Conservation (phyloP, 306 rosid species). For the apple (Malus domestica) region DNA sequence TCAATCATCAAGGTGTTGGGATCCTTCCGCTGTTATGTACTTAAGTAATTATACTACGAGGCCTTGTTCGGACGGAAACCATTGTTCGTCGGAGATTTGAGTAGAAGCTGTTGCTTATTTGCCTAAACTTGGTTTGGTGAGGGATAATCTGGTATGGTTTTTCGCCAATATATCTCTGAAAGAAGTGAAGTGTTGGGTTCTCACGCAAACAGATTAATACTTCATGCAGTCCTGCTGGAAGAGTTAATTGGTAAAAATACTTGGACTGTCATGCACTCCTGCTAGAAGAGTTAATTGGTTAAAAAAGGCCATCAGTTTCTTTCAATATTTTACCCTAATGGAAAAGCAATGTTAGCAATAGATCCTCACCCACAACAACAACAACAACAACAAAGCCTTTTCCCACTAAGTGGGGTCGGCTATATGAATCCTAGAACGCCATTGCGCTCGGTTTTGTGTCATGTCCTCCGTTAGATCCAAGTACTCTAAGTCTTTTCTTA, state of each 20-base stretch:
- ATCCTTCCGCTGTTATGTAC: not conserved
- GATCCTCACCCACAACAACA: too few relatives aligned
- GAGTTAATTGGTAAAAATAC: not conserved
- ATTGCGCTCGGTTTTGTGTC: too few relatives aligned
- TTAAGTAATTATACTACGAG: not conserved
- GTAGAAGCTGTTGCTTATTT: not conserved
- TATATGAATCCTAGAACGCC: too few relatives aligned
- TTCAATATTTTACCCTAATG: not conserved
- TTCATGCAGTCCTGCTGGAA: not conserved
- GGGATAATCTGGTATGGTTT: not conserved
- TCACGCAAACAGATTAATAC: not conserved
- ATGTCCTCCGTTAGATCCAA: too few relatives aligned
- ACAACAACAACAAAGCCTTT: too few relatives aligned
- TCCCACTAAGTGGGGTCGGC: too few relatives aligned
- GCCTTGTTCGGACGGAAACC: too few relatives aligned
- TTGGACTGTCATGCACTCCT: too few relatives aligned
- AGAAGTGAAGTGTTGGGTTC: not conserved
- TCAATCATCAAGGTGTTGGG: not conserved
- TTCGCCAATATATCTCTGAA: not conserved
- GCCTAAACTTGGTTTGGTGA: not conserved
- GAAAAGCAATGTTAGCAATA: too few relatives aligned
- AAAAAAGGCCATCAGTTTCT: too few relatives aligned
- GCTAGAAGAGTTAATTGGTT: too few relatives aligned
- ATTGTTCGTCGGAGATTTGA: not conserved
- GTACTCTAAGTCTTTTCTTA: too few relatives aligned